phyloP scores from a whole-genome alignment of 2,329 filamentous ascomycete genomes.

The Neophaeococcomyces mojaviensis region DNA sequence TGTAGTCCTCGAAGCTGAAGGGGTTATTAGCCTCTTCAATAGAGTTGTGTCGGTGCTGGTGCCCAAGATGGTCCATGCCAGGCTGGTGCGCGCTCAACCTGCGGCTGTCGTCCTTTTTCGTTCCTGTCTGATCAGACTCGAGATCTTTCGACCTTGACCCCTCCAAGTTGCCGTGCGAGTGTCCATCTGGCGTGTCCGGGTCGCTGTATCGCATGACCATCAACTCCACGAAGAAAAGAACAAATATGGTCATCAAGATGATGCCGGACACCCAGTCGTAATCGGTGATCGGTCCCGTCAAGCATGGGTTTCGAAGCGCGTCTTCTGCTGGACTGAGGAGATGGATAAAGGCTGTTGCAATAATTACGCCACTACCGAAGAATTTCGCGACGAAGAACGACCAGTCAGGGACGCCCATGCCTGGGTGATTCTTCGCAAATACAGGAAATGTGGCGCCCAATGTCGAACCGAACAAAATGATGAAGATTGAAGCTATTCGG shows the following conservation, averaged over 20 bases:
- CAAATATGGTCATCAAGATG: conserved; percentile 75
- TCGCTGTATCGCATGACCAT: conserved; percentile 70
- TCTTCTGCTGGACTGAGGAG: conserved; percentile 72
- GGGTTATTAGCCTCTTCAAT: conserved; percentile 28
- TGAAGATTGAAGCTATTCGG: conserved; percentile 79
- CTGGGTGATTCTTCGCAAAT: conserved; percentile 53
- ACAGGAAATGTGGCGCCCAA: conserved; percentile 70
- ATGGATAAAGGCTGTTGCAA: conserved; percentile 89
- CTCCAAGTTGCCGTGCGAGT: conserved; percentile 32
- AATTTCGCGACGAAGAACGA: conserved; percentile 85
- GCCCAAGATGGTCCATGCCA: conserved; percentile 71
- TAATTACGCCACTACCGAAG: conserved; percentile 87
- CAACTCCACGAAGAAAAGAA: conserved; percentile 83
- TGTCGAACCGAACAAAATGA: conserved; percentile 65
- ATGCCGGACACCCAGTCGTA: conserved; percentile 86
- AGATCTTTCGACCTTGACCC: conserved; percentile 16
- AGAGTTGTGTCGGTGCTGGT: conserved; percentile 61
- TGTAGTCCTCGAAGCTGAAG: conserved; percentile 46
- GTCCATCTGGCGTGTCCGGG: conserved; percentile 47
- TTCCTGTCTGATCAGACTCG: background rate
- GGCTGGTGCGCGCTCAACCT: conserved; percentile 49
- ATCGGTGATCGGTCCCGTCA: conserved; percentile 55
- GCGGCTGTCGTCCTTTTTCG: conserved; percentile 18
- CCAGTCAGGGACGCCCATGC: conserved; percentile 59
- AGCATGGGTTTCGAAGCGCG: conserved; percentile 62